These are phyloP conservation scores for Tylopilus felleus DNA, from an alignment of 768 basidiomycete species.

Conservation along the genomic window DNA sequence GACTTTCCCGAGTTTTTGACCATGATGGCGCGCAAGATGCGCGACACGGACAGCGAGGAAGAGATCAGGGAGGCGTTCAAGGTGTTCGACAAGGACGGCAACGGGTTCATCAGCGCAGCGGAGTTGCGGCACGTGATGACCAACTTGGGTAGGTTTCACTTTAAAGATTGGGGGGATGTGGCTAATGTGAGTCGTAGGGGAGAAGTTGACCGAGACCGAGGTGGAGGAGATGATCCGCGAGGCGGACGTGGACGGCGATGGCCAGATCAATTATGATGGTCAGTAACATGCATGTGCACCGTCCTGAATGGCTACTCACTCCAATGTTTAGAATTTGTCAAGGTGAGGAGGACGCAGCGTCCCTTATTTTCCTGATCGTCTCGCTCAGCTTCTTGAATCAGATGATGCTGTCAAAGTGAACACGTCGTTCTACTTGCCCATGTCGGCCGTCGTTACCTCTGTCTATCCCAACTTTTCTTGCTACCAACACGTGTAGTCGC, in stretches of 20 bases:
- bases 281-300: constrained; percentile 17
- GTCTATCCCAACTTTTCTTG: background rate
- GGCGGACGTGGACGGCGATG: constrained; percentile 91
- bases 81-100: constrained; percentile 95
- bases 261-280: constrained; percentile 90
- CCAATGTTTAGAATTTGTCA: constrained; percentile 63
- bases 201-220: constrained; percentile 83
- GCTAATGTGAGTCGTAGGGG: constrained; percentile 44
- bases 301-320: background rate
- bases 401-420: constrained; percentile 77
- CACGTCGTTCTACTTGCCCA: constrained; percentile 10
- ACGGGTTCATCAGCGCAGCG: constrained; percentile 81
- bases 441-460: constrained; percentile 10
- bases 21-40: constrained; percentile 87
- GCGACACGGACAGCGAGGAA: constrained; percentile 88
- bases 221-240: constrained; percentile 98
- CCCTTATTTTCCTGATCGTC: constrained; percentile 1
- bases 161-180: no score
- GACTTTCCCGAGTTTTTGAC: constrained; percentile 83
- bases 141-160: constrained; percentile 62
- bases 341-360: constrained; percentile 38
- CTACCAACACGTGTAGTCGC: background rate
- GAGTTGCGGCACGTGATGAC: constrained; percentile 93
- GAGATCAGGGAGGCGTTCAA: constrained; percentile 97
- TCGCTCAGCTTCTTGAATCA: constrained; percentile 26